Conservation (phyloP, 1,139 yeast genomes). For the Diutina mesorugosa region DNA sequence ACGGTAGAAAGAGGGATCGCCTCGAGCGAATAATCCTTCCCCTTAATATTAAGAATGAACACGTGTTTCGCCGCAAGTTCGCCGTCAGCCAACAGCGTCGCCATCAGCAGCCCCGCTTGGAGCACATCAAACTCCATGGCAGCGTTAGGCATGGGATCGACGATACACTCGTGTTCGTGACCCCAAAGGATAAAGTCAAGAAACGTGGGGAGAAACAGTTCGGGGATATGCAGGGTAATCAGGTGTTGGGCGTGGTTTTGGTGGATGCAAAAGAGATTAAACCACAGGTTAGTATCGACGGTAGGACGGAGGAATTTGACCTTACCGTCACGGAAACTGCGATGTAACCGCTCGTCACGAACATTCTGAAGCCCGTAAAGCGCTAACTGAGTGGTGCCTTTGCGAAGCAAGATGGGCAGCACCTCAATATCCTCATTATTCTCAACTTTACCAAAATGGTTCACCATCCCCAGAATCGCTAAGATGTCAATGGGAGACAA, state of each 20-base stretch:
- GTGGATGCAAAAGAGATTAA: constrained; percentile 79
- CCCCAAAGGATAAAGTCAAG: constrained; percentile 89
- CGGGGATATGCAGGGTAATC: constrained; percentile 74
- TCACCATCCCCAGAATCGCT: constrained; percentile 69
- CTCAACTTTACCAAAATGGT: constrained; percentile 78
- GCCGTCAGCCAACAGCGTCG: constrained; percentile 80
- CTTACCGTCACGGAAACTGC: constrained; percentile 70
- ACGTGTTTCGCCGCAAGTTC: constrained; percentile 69
- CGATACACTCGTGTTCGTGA: constrained; percentile 92
- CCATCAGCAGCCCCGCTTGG: constrained; percentile 92
- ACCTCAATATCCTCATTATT: constrained; percentile 67
- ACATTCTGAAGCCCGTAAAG: constrained; percentile 83
- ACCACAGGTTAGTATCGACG: constrained; percentile 53
- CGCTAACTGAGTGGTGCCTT: constrained; percentile 74
- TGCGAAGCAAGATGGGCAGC: constrained; percentile 69
- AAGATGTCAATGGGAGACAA: constrained; percentile 83
- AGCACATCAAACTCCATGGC: constrained; percentile 64
- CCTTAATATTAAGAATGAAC: constrained; percentile 53
- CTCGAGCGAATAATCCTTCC: constrained; percentile 46
- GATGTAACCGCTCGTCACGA: constrained; percentile 75
- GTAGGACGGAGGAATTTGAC: constrained; percentile 72
- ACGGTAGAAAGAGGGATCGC: constrained; percentile 60
- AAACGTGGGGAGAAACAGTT: constrained; percentile 68
- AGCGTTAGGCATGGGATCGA: constrained; percentile 54
- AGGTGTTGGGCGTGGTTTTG: constrained; percentile 81